Percentiles rank a stretch among this genome's conserved stretches.
Evolutionary conservation across 176 grass and related monocot genomes (phyloP).

Genomic region (Chloris gayana): DNA sequence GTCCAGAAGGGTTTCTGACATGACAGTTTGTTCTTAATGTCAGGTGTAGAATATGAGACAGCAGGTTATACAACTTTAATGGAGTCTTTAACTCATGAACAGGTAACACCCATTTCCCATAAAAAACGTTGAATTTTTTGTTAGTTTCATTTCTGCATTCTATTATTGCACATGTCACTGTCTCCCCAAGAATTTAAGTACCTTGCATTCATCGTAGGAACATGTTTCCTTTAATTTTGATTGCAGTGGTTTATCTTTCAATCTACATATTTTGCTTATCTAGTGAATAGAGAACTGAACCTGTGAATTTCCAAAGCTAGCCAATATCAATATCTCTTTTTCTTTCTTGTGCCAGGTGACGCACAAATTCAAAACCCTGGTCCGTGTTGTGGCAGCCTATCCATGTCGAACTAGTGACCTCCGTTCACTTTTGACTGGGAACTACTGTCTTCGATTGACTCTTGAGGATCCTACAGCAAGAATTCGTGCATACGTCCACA

Average conservation of each 20-base stretch:
- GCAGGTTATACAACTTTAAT: slow-evolving; percentile 62
- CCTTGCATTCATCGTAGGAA: slow-evolving; percentile 4
- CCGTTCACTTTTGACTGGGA: slow-evolving; percentile 36
- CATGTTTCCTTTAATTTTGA: slow-evolving; percentile 13
- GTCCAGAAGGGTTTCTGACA: not conserved
- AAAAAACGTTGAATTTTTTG: not conserved
- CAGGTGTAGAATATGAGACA: slow-evolving; percentile 48
- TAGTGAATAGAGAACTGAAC: not conserved
- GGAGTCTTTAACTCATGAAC: slow-evolving; percentile 62
- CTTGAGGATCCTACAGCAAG: slow-evolving; percentile 91
- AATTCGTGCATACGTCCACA: slow-evolving; percentile 62
- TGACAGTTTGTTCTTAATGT: slow-evolving; percentile 34
- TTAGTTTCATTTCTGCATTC: slow-evolving; percentile 1
- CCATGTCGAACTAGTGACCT: slow-evolving; percentile 47
- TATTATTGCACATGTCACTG: not conserved
- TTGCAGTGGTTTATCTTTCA: not conserved
- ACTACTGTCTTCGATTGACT: slow-evolving; percentile 45
- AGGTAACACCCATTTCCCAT: slow-evolving; percentile 53
- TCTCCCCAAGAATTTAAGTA: not conserved
- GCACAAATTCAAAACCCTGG: slow-evolving; percentile 69
- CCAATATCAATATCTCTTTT: not conserved
- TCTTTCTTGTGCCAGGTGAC: slow-evolving; percentile 57
- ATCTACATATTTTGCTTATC: not conserved
- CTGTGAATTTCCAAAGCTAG: slow-evolving; percentile 1
- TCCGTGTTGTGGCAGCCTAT: slow-evolving; percentile 68